Conservation (phyloP, 495 filamentous ascomycete genomes). For the Penicillium coprophilum region DNA sequence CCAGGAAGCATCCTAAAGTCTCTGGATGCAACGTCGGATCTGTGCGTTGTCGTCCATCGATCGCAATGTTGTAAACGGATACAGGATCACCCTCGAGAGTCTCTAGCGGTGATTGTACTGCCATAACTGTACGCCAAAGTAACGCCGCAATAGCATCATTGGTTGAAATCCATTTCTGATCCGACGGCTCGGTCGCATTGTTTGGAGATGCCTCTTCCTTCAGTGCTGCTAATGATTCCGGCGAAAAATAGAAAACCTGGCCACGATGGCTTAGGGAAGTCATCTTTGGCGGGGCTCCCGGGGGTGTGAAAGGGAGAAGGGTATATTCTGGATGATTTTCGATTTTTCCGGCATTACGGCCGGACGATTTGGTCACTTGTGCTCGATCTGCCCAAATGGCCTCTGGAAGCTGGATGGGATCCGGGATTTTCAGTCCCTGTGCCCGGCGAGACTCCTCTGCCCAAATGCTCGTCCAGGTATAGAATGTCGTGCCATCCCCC, state of each 20-base stretch:
- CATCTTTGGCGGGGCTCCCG: conserved; percentile 35
- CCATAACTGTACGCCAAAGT: conserved; percentile 42
- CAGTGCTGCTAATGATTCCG: conserved; percentile 25
- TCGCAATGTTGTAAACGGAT: conserved; percentile 35
- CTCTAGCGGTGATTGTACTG: conserved; percentile 32
- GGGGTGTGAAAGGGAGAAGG: conserved; percentile 31
- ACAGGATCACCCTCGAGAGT: conserved; percentile 29
- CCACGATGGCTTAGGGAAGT: conserved; percentile 27
- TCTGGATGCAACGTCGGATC: conserved; percentile 31
- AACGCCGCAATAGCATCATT: conserved; percentile 42
- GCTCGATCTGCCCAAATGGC: conserved; percentile 26
- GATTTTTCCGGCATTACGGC: conserved; percentile 21
- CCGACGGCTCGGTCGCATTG: conserved; percentile 27
- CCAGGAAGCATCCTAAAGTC: conserved; percentile 35
- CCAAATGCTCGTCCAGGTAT: conserved; percentile 34
- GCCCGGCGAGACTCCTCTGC: conserved; percentile 37
- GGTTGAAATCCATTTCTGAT: conserved; percentile 35
- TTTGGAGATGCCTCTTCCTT: conserved; percentile 36
- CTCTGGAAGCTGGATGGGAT: conserved; percentile 19
- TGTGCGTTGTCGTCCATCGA: conserved; percentile 33
- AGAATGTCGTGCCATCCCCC: conserved; percentile 34
- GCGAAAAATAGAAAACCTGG: conserved; percentile 34
- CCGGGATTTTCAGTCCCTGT: conserved; percentile 26
- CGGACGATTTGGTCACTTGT: conserved; percentile 28
- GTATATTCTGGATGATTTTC: conserved; percentile 38